Percentiles rank a stretch among this genome's conserved stretches.
phyloP scores from a whole-genome alignment of 768 basidiomycete species.

The Rhizopogon vinicolor region DNA sequence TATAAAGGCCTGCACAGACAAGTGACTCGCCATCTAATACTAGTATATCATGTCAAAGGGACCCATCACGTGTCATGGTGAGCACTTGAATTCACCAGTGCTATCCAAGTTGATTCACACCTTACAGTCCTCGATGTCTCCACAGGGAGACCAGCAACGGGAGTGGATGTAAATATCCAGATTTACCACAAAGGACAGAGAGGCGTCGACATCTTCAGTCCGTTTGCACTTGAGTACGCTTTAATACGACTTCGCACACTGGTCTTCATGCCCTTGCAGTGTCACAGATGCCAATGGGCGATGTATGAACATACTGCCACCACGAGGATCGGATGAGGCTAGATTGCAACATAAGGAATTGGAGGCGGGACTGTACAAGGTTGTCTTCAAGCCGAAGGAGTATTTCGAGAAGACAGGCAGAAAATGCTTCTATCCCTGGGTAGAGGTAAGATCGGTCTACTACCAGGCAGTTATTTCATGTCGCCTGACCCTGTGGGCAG shows the following conservation, averaged over 20 bases:
- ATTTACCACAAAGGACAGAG: slow-evolving; percentile 33
- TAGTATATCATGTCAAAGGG: slow-evolving; percentile 47
- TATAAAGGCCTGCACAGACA: neutral
- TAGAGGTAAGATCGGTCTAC: slow-evolving; percentile 54
- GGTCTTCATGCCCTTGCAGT: slow-evolving; percentile 32
- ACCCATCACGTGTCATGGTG: slow-evolving; percentile 91
- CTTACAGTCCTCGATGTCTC: slow-evolving; percentile 79
- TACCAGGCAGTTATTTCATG: neutral
- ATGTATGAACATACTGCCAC: slow-evolving; percentile 70
- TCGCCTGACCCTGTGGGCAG: slow-evolving; percentile 31
- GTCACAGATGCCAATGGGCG: slow-evolving; percentile 80
- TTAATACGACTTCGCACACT: neutral
- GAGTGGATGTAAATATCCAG: slow-evolving; percentile 63
- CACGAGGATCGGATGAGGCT: slow-evolving; percentile 40
- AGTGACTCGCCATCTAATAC: neutral
- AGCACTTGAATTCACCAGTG: slow-evolving; percentile 8
- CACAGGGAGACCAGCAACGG: slow-evolving; percentile 73
- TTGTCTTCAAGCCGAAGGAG: slow-evolving; percentile 77
- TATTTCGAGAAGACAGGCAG: slow-evolving; percentile 68
- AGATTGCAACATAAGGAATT: slow-evolving; percentile 41
- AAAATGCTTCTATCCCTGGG: slow-evolving; percentile 84
- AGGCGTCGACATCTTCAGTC: slow-evolving; percentile 42
- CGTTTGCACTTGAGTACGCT: slow-evolving; percentile 58
- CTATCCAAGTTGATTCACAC: neutral
- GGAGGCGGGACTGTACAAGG: slow-evolving; percentile 61